Conservation (phyloP, 192 early-diverging fungal genomes). For the Funneliformis geosporum region DNA sequence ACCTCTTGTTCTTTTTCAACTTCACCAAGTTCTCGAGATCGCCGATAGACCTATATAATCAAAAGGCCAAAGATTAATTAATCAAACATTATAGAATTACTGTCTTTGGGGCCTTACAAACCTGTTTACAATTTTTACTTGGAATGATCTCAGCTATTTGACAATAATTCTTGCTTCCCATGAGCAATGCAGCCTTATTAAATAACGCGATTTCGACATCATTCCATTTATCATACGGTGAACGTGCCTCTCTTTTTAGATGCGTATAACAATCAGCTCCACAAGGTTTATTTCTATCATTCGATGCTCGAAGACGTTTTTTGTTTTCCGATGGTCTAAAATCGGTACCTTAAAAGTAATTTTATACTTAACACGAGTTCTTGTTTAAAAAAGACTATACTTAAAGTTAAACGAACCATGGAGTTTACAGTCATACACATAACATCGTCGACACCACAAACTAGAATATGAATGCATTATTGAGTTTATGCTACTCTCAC, state of each 20-base stretch:
- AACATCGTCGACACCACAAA: constrained; percentile 31
- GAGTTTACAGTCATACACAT: constrained; percentile 29
- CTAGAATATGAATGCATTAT: constrained; percentile 26
- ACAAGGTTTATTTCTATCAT: constrained; percentile 5
- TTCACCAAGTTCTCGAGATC: constrained; percentile 1
- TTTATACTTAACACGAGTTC: not conserved
- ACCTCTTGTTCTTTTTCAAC: not conserved
- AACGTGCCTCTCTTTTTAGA: not conserved
- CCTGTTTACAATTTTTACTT: constrained; percentile 30
- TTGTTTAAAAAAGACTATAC: not conserved
- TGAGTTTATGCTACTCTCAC: not conserved
- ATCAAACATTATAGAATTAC: not conserved
- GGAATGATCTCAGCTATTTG: constrained; percentile 1
- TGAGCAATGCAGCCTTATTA: not conserved
- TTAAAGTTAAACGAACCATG: constrained; percentile 25
- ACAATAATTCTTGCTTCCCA: constrained; percentile 30
- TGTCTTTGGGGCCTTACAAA: not conserved
- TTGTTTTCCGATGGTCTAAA: constrained; percentile 13
- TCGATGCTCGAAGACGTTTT: constrained; percentile 15
- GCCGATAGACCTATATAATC: constrained; percentile 12
- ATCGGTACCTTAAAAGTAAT: constrained; percentile 7
- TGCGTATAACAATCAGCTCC: constrained; percentile 8
- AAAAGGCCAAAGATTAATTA: not conserved
- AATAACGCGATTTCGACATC: constrained; percentile 23
- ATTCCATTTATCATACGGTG: not conserved